These are phyloP conservation scores for Elaphomyces granulatus DNA, from an alignment of 495 filamentous ascomycete genomes.

Conservation along the genomic window DNA sequence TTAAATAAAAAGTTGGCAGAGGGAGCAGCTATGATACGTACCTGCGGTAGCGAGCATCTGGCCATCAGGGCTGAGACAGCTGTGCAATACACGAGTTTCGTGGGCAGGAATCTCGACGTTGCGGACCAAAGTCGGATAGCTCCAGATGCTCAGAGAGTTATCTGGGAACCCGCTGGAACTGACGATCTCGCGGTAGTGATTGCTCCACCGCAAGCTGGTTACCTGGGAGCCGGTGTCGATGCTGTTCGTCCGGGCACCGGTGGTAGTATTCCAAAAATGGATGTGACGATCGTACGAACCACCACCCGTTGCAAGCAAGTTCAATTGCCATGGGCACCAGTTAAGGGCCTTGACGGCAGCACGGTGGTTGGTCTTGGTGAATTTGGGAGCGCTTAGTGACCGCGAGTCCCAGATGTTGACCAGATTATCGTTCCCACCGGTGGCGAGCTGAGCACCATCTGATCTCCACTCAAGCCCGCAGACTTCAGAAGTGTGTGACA, in stretches of 20 bases:
- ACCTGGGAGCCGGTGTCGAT: constrained; percentile 97
- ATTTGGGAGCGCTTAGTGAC: constrained; percentile 82
- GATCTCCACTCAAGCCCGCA: constrained; percentile 96
- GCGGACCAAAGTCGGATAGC: constrained; percentile 88
- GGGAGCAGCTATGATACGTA: not conserved
- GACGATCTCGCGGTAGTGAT: constrained; percentile 93
- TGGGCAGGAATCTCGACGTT: constrained; percentile 99
- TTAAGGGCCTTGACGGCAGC: constrained; percentile 95
- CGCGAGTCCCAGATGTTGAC: constrained; percentile 99
- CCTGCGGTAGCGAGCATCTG: constrained; percentile 86
- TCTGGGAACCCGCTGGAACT: constrained; percentile 97
- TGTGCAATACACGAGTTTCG: constrained; percentile 91
- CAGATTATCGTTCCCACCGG: constrained; percentile 95
- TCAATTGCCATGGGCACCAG: constrained; percentile 98
- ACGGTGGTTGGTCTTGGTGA: constrained; percentile 98
- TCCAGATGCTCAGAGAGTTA: constrained; percentile 97
- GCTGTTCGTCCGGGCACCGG: constrained; percentile 92
- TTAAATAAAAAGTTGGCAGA: not conserved
- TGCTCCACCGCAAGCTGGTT: constrained; percentile 88
- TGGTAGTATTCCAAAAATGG: constrained; percentile 99
- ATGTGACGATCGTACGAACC: constrained; percentile 95
- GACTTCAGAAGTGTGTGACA: constrained; percentile 92
- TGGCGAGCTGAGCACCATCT: constrained; percentile 91
- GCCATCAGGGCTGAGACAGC: constrained; percentile 86
- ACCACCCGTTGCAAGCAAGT: constrained; percentile 90